phyloP scores from a whole-genome alignment of 805 yeast genomes.

The Candida silvatica region DNA sequence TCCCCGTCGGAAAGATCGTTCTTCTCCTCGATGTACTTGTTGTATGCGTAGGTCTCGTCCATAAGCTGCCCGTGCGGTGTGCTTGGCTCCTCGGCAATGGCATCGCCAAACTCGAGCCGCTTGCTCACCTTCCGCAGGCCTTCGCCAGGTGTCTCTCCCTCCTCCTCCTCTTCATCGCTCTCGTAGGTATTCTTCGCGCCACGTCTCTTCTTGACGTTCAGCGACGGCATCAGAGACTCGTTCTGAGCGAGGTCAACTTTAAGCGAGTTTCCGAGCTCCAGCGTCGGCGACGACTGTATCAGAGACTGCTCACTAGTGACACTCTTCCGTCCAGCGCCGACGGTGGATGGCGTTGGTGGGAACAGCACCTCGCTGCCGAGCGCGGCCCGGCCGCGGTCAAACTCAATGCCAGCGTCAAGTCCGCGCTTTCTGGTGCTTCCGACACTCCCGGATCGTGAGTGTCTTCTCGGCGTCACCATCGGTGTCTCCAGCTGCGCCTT shows the following conservation, averaged over 20 bases:
- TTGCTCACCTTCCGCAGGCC: conserved; percentile 13
- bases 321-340: conserved; percentile 21
- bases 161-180: conserved; percentile 1
- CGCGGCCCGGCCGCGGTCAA: conserved; percentile 3
- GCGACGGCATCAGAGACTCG: too few species aligned
- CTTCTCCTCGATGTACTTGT: conserved; percentile 16
- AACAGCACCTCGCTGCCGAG: neutral
- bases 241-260: conserved; percentile 15
- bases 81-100: conserved; percentile 10
- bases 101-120: conserved; percentile 12
- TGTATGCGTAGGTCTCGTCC: conserved; percentile 23
- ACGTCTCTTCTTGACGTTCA: neutral
- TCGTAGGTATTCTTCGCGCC: neutral
- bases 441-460: neutral
- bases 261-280: conserved; percentile 15
- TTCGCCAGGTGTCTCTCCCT: conserved; percentile 3
- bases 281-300: neutral
- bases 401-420: conserved; percentile 15
- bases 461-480: conserved; percentile 14
- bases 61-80: conserved; percentile 31
- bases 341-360: conserved; percentile 11
- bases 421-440: conserved; percentile 5
- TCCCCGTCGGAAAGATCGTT: conserved; percentile 11
- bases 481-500: conserved; percentile 18
- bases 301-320: neutral